A percentile compares a stretch with the other conserved stretches of the same genome.
Conservation (phyloP, 2,329 filamentous ascomycete genomes). For the Rhynchosporium agropyri region DNA sequence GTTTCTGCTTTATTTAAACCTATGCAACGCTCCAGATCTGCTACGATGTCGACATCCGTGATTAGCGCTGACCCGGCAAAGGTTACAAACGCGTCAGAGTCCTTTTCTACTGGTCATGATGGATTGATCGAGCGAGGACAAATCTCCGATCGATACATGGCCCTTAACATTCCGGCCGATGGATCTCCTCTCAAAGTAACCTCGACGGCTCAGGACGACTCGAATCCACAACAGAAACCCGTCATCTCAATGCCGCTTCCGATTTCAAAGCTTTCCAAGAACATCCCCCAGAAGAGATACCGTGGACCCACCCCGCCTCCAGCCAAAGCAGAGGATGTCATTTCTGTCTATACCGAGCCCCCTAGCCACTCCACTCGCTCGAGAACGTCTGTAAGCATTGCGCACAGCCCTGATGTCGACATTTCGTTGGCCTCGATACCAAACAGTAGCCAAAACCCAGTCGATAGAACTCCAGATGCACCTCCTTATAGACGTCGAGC, state of each 20-base stretch:
- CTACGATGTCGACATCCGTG: neutral
- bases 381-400: neutral
- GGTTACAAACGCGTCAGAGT: neutral
- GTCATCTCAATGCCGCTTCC: neutral
- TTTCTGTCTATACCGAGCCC: neutral
- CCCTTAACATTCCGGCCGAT: neutral
- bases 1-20: neutral
- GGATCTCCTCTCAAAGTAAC: neutral
- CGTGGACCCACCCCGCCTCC: conserved; percentile 14
- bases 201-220: neutral
- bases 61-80: neutral
- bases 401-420: neutral
- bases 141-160: neutral
- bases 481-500: conserved; percentile 5
- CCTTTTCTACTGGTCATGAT: neutral
- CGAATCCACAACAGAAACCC: neutral
- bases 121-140: neutral
- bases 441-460: neutral
- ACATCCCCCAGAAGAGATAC: conserved; percentile 21
- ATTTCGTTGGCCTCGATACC: neutral
- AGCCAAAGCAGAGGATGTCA: neutral
- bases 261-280: conserved; percentile 13
- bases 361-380: conserved; percentile 15
- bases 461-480: conserved; percentile 8
- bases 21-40: neutral